These are phyloP conservation scores for Thelephora terrestris DNA, from an alignment of 1,284 basidiomycete genomes.

Conservation along the genomic window DNA sequence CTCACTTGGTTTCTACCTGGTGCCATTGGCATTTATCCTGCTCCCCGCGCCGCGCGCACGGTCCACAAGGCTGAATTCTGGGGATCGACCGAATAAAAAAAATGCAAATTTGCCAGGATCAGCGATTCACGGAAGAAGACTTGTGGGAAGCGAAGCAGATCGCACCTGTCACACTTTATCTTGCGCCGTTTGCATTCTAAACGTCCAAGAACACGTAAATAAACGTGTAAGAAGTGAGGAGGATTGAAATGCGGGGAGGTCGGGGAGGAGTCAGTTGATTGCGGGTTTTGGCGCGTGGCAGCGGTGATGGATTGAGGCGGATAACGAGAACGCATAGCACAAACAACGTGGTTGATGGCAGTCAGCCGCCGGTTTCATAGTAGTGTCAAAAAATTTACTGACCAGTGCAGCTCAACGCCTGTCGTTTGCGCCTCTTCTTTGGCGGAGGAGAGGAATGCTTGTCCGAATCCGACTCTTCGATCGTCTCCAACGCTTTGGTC, in stretches of 20 bases:
- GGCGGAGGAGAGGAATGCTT: slow-evolving; percentile 40
- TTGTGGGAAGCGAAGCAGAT: slow-evolving; percentile 3
- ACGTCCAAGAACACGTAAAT: slow-evolving; percentile 11
- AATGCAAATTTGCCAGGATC: background rate
- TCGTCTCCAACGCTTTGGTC: background rate
- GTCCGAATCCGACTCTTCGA: slow-evolving; percentile 38
- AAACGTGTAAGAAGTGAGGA: slow-evolving; percentile 2
- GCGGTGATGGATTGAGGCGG: slow-evolving; percentile 2
- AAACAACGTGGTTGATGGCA: slow-evolving; percentile 6
- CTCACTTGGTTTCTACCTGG: slow-evolving; percentile 47
- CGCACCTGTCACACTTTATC: slow-evolving; percentile 51
- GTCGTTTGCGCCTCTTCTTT: slow-evolving; percentile 66
- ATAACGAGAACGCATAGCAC: slow-evolving; percentile 8
- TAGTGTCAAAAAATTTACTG: slow-evolving; percentile 19
- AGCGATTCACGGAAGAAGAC: too few species aligned
- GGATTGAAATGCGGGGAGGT: slow-evolving; percentile 1
- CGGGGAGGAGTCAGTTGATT: background rate
- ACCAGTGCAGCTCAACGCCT: slow-evolving; percentile 73
- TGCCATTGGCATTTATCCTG: slow-evolving; percentile 47
- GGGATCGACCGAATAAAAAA: slow-evolving; percentile 10
- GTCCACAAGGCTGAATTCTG: slow-evolving; percentile 45
- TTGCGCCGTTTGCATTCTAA: slow-evolving; percentile 50
- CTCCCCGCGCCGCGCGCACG: slow-evolving; percentile 43
- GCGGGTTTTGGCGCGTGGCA: too few species aligned
- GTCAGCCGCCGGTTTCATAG: slow-evolving; percentile 7